These are phyloP conservation scores for Alternaria novae-zelandiae DNA, from an alignment of 2,329 filamentous ascomycete genomes.

Conservation along the genomic window DNA sequence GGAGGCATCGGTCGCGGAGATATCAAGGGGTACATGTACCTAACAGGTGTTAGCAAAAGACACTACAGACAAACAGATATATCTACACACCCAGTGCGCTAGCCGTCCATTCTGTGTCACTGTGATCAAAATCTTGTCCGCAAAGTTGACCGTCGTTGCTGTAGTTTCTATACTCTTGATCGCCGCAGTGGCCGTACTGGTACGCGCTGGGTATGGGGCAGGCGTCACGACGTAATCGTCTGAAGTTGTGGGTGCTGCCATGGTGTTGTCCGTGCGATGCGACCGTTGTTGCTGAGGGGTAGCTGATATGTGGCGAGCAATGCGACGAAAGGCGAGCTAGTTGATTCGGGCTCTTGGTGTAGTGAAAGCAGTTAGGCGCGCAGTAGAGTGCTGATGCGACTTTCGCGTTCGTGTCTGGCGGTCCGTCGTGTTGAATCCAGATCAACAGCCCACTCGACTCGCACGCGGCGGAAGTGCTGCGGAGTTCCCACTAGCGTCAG, in stretches of 20 bases:
- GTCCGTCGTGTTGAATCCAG: not conserved
- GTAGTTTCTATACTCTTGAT: slow-evolving; percentile 76
- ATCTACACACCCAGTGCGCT: slow-evolving; percentile 80
- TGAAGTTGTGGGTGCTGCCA: slow-evolving; percentile 14
- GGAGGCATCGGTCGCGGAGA: slow-evolving; percentile 69
- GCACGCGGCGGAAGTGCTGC: slow-evolving; percentile 19
- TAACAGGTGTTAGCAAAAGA: slow-evolving; percentile 43
- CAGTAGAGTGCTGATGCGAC: not conserved
- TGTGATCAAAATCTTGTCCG: slow-evolving; percentile 90
- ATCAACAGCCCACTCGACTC: not conserved
- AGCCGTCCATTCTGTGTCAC: slow-evolving; percentile 84
- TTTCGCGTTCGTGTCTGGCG: not conserved
- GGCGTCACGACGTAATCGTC: slow-evolving; percentile 31
- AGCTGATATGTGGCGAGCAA: not conserved
- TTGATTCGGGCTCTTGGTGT: not conserved
- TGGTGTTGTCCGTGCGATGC: slow-evolving; percentile 1
- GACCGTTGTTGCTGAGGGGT: not conserved
- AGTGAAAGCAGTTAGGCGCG: not conserved
- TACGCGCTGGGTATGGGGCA: slow-evolving; percentile 71
- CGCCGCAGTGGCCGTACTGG: slow-evolving; percentile 60
- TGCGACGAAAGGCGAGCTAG: not conserved
- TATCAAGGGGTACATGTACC: slow-evolving; percentile 81
- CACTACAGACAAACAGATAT: not conserved
- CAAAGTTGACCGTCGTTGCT: slow-evolving; percentile 74
- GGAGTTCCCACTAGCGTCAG: slow-evolving; percentile 25